A percentile compares a stretch with the other conserved stretches of the same genome.
These are phyloP conservation scores for Spiromastix sp. DNA, from an alignment of 2,329 filamentous ascomycete genomes.

Conservation along the genomic window DNA sequence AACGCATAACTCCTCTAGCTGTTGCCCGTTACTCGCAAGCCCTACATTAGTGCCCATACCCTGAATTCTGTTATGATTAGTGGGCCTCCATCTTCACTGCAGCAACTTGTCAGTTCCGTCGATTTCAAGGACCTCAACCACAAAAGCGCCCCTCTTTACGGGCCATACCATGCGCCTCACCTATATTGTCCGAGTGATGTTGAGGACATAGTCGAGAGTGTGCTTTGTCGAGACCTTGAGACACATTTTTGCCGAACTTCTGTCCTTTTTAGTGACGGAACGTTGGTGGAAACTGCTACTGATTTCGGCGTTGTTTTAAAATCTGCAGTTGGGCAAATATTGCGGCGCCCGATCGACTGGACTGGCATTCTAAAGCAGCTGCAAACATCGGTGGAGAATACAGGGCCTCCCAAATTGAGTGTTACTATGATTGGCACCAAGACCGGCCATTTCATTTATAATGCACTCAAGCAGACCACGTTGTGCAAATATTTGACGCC, in stretches of 20 bases:
- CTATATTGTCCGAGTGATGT: slow-evolving; percentile 1
- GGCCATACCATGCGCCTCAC: slow-evolving; percentile 2
- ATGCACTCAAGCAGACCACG: neutral
- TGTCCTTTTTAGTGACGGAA: too few relatives aligned
- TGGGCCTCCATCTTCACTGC: neutral
- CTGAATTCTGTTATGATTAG: neutral
- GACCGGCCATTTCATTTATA: neutral
- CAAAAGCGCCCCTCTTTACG: neutral
- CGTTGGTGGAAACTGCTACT: neutral
- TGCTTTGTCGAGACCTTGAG: neutral
- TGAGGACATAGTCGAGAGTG: neutral
- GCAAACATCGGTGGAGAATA: neutral
- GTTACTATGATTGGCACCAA: slow-evolving; percentile 1
- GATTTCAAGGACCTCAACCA: neutral
- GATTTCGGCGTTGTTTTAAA: neutral
- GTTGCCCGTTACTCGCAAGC: neutral
- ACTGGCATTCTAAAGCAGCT: neutral
- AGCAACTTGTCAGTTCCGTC: neutral
- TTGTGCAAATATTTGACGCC: neutral
- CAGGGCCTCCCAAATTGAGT: neutral
- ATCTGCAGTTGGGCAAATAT: neutral
- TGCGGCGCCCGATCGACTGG: neutral
- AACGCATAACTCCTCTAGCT: neutral
- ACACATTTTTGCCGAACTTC: neutral
- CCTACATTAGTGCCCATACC: neutral